Percentiles rank a stretch among this genome's conserved stretches.
These are phyloP conservation scores for Elasticomyces elasticus DNA, from an alignment of 495 filamentous ascomycete genomes.

Conservation along the genomic window DNA sequence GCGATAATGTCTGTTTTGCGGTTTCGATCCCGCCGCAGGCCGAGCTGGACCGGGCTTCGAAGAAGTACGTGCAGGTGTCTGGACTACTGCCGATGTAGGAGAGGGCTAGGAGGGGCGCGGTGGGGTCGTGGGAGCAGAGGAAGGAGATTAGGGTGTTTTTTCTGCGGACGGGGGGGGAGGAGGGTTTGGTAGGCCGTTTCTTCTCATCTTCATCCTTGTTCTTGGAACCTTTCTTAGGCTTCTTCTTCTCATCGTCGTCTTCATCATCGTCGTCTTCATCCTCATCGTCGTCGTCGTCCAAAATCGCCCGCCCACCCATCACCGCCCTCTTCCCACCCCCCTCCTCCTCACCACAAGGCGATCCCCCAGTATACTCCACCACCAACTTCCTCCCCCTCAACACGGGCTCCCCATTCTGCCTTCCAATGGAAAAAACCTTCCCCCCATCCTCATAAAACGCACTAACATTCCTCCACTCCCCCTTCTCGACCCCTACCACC, in stretches of 20 bases:
- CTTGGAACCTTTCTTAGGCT: constrained; percentile 28
- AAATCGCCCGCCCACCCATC: constrained; percentile 7
- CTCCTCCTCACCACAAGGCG: constrained; percentile 52
- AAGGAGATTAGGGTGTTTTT: constrained; percentile 90
- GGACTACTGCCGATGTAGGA: constrained; percentile 76
- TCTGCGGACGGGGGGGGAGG: constrained; percentile 38
- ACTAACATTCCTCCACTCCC: constrained; percentile 68
- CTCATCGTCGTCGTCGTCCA: constrained; percentile 32
- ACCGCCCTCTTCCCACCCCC: constrained; percentile 4
- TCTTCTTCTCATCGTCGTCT: constrained; percentile 28
- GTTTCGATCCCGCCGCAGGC: constrained; percentile 67
- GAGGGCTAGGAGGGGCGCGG: constrained; percentile 48
- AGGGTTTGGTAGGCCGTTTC: constrained; percentile 29
- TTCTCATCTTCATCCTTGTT: constrained; percentile 26
- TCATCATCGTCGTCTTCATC: constrained; percentile 31
- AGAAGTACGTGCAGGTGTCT: constrained; percentile 92
- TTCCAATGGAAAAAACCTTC: constrained; percentile 79
- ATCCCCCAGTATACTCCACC: constrained; percentile 83
- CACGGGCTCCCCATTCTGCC: constrained; percentile 54
- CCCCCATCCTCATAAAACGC: constrained; percentile 73
- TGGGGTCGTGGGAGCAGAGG: constrained; percentile 73
- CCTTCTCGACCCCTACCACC: constrained; percentile 48
- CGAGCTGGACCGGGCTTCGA: constrained; percentile 79
- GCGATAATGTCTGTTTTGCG: constrained; percentile 57
- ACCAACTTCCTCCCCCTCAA: constrained; percentile 86